Percentiles rank a stretch among this genome's conserved stretches.
Evolutionary conservation across 305 asterid species (phyloP).

Genomic region (Lippia alba): DNA sequence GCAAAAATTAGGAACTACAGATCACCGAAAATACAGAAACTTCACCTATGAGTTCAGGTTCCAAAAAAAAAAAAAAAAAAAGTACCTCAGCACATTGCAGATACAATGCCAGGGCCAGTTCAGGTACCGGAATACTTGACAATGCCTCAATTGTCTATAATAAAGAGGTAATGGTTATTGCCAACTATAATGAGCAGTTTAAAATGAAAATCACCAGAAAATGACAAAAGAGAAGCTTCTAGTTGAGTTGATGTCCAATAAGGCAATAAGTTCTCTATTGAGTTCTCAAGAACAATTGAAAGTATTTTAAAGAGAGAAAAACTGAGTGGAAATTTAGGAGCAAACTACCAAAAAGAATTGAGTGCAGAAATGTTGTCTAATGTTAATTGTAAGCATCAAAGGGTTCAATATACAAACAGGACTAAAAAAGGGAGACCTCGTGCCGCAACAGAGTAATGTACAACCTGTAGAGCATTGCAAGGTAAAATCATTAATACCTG

Average conservation of each 20-base stretch:
- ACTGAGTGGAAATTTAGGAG: not conserved
- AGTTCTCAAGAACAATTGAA: not conserved
- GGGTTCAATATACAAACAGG: constrained; percentile 16
- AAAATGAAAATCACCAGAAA: constrained; percentile 21
- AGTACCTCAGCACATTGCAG: constrained; percentile 98
- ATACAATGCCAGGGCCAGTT: constrained; percentile 83
- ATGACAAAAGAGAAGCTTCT: constrained; percentile 5
- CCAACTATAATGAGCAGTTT: constrained; percentile 20
- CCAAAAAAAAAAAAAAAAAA: constrained; percentile 43
- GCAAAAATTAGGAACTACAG: constrained; percentile 33
- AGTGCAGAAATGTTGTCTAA: not conserved
- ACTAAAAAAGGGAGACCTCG: constrained; percentile 19
- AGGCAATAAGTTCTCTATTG: constrained; percentile 4
- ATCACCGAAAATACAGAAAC: constrained; percentile 31
- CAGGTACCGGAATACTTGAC: constrained; percentile 85
- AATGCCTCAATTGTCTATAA: constrained; percentile 85
- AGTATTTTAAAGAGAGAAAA: constrained; percentile 8
- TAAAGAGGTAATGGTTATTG: constrained; percentile 30
- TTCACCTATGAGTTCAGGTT: constrained; percentile 14
- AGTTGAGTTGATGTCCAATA: constrained; percentile 17
- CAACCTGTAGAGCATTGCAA: constrained; percentile 15
- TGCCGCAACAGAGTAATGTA: constrained; percentile 28
- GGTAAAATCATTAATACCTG: constrained; percentile 56
- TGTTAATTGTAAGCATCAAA: constrained; percentile 10
- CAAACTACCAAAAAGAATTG: constrained; percentile 11